These are phyloP conservation scores for Zygoascus flipseniorum DNA, from an alignment of 805 yeast species.

Conservation along the genomic window DNA sequence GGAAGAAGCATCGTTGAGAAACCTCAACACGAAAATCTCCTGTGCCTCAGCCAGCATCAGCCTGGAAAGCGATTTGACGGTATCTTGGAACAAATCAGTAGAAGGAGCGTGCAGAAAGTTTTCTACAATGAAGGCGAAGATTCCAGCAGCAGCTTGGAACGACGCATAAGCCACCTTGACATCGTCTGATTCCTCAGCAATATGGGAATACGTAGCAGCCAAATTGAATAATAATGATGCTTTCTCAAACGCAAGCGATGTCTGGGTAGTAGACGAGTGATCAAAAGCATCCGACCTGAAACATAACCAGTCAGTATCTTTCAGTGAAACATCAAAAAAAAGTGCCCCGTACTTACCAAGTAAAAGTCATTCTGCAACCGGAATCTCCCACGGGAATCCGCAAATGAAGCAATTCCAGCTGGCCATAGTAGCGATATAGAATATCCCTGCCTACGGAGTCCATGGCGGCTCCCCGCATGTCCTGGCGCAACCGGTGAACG, in stretches of 20 bases:
- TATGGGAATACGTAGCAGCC: conserved; percentile 51
- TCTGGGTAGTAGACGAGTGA: conserved; percentile 45
- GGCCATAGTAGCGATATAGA: conserved; percentile 66
- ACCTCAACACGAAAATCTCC: conserved; percentile 65
- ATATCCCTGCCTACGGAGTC: conserved; percentile 43
- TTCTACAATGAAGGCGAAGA: conserved; percentile 61
- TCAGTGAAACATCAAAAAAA: no score
- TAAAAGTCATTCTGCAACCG: conserved; percentile 52
- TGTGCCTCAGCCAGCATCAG: conserved; percentile 83
- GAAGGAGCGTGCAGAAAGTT: conserved; percentile 87
- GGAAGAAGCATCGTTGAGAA: conserved; percentile 35
- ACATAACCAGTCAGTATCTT: not conserved
- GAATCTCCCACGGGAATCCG: conserved; percentile 59
- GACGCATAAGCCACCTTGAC: conserved; percentile 51
- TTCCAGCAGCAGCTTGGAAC: conserved; percentile 72
- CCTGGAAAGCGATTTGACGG: conserved; percentile 53
- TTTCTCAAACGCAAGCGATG: conserved; percentile 81
- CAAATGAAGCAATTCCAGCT: conserved; percentile 68
- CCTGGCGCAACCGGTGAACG: conserved; percentile 53
- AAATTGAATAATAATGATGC: conserved; percentile 76
- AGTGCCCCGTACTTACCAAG: conserved; percentile 41
- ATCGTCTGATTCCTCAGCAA: conserved; percentile 33
- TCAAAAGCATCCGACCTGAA: conserved; percentile 52
- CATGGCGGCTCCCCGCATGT: conserved; percentile 41
- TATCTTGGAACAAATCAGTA: conserved; percentile 60